Evolutionary conservation across 2,329 filamentous ascomycete species (phyloP).

Genomic region (Colletotrichum sp.): DNA sequence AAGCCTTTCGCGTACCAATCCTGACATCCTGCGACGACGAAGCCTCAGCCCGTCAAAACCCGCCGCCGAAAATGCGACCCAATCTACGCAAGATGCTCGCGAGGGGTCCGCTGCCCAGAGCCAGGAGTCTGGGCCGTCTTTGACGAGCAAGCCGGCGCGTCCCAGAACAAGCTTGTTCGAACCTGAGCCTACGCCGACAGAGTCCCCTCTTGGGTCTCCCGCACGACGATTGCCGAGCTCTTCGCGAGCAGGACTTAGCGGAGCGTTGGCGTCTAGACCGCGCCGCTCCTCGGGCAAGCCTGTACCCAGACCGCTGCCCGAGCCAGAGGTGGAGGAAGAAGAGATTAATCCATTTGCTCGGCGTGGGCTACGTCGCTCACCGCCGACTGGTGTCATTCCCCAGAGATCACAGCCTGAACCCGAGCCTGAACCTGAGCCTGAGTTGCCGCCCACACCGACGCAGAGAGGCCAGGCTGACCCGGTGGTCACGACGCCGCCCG

Average conservation of each 20-base stretch:
- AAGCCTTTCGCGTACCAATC: constrained; percentile 66
- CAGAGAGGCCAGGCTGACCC: constrained; percentile 55
- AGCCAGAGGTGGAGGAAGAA: constrained; percentile 42
- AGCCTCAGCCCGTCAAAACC: constrained; percentile 14
- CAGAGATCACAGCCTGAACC: background rate
- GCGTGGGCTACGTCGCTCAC: constrained; percentile 39
- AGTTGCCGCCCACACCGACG: constrained; percentile 65
- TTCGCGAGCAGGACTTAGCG: constrained; percentile 25
- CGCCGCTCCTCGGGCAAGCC: constrained; percentile 47
- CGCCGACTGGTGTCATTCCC: constrained; percentile 26
- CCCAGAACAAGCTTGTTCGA: constrained; percentile 4
- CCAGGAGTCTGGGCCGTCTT: background rate
- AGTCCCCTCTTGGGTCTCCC: constrained; percentile 8
- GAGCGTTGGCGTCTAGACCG: constrained; percentile 39
- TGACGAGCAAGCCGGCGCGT: constrained; percentile 1
- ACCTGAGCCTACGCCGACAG: background rate
- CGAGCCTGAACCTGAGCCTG: constrained; percentile 52
- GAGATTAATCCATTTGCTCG: constrained; percentile 46
- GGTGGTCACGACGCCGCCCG: constrained; percentile 58
- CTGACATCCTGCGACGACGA: constrained; percentile 52
- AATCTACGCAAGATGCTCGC: background rate
- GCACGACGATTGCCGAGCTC: constrained; percentile 31
- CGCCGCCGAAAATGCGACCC: constrained; percentile 20
- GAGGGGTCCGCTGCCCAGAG: background rate
- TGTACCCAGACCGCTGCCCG: constrained; percentile 52